A percentile compares a stretch with the other conserved stretches of the same genome.
Conservation (phyloP, 495 filamentous ascomycete genomes). For the Talaromyces stipitatus region DNA sequence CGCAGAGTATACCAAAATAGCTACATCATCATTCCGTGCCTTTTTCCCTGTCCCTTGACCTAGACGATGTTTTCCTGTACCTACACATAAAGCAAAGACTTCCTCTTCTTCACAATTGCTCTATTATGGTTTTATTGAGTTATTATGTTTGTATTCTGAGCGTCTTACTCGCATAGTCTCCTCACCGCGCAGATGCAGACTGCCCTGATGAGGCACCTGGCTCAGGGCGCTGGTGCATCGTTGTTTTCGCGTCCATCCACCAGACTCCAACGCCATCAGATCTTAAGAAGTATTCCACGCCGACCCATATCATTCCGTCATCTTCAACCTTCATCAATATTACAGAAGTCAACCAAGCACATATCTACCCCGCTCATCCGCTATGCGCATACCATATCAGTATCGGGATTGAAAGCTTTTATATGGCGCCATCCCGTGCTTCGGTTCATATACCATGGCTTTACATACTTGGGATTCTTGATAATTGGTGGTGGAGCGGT, state of each 20-base stretch:
- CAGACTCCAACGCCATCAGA: not conserved
- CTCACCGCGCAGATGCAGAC: constrained; percentile 2
- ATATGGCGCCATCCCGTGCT: constrained; percentile 1
- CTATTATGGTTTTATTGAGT: not conserved
- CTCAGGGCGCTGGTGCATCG: not conserved
- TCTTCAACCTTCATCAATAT: not conserved
- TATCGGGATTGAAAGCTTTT: not conserved
- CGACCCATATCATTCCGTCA: constrained; percentile 2
- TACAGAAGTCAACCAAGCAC: not conserved
- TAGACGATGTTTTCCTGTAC: not conserved
- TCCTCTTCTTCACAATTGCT: not conserved
- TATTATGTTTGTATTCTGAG: not conserved
- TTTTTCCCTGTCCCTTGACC: too few species aligned
- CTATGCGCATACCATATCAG: not conserved
- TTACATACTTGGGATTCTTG: constrained; percentile 53
- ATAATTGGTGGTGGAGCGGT: constrained; percentile 42
- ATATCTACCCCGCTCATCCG: not conserved
- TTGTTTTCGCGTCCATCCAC: not conserved
- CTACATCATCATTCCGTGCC: not conserved
- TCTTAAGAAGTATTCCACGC: not conserved
- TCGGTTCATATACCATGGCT: constrained; percentile 18
- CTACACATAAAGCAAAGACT: not conserved
- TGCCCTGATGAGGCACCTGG: constrained; percentile 1
- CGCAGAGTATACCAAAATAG: too few species aligned
- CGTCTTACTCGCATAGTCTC: not conserved